Base-by-base conservation (phyloP, 805 yeast genomes). In the Saturnispora mendoncae region DNA sequence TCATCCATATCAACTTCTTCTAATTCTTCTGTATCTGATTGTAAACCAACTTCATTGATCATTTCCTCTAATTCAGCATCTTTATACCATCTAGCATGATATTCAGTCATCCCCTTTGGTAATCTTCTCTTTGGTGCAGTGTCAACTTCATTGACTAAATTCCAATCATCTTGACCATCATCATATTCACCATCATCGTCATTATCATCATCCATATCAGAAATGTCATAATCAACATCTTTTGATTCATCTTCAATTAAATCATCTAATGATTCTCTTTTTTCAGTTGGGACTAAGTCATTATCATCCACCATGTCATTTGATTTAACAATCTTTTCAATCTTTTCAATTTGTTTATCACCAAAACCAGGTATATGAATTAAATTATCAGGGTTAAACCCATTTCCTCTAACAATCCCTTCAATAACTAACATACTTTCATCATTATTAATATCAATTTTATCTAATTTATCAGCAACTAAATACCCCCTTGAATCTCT, bases 401-500 rank as follows among this genome's bases (percentile, higher is more conserved):
- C 95, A 36, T 71, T 63, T 42, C 97, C 98, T 58, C 99, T 74
- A 4, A 84, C 86, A 4, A 77, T 72, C 38, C 98, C 99, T 56
- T 79, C 81, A 6, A 92, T 72, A 6, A 74, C 73, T 29, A 87
- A 56, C 6, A 55, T 47, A 3, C 69, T 69, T 24, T 61, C 62
- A 15, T 43, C 32, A 23, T 65, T 54, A 33, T 52, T 49, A 42
- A 49, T 53, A 29, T 42, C 49, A 9, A 49, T 43, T 4, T 61
- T 53, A 18, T 58, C 50, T 1, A 83, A 68, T 4, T 61, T 54
- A 50, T 87, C 94, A 2, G 94, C 88, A 8, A 92, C 71, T 40
- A 92, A 40, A 64, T 87, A 92, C 6, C 95, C 90, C 56, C 98
- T 71, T n/a, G 78, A 64, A 52, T 90, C 97, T 64, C 97, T 79